Conservation (phyloP, 441 rosid genomes). For the Arabidopsis hybrid region DNA sequence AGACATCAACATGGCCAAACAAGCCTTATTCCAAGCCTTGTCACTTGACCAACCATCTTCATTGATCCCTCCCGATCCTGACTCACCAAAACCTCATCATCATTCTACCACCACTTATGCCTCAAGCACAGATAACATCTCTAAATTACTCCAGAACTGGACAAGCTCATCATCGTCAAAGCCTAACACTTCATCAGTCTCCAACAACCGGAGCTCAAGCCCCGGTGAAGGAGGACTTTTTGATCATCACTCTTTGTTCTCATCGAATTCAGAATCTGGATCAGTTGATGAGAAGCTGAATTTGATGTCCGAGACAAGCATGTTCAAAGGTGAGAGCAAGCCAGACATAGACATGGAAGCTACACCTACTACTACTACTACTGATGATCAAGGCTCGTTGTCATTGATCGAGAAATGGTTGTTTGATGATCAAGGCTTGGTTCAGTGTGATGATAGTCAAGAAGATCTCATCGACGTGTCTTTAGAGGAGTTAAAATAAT, state of each 20-base stretch:
- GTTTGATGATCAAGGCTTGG: constrained; percentile 61
- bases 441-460: constrained; percentile 49
- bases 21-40: constrained; percentile 45
- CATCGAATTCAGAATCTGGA: constrained; percentile 49
- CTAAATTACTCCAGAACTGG: constrained; percentile 90
- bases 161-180: constrained; percentile 72
- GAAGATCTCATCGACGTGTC: constrained; percentile 47
- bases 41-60: constrained; percentile 44
- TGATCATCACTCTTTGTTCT: constrained; percentile 58
- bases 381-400: constrained; percentile 49
- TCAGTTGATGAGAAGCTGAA: constrained; percentile 47
- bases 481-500: constrained; percentile 49
- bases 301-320: constrained; percentile 55
- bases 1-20: constrained; percentile 51
- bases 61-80: constrained; percentile 15
- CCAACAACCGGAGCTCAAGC: constrained; percentile 35
- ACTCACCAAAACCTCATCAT: constrained; percentile 32
- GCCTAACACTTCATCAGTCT: constrained; percentile 38
- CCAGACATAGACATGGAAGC: constrained; percentile 31
- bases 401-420: constrained; percentile 83
- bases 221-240: constrained; percentile 44
- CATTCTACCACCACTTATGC: constrained; percentile 61
- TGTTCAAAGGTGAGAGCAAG: constrained; percentile 54
- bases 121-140: constrained; percentile 87
- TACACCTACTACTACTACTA: background rate